Evolutionary conservation across 2,329 filamentous ascomycete species (phyloP).

Genomic region (Nannizziopsis barbatae): DNA sequence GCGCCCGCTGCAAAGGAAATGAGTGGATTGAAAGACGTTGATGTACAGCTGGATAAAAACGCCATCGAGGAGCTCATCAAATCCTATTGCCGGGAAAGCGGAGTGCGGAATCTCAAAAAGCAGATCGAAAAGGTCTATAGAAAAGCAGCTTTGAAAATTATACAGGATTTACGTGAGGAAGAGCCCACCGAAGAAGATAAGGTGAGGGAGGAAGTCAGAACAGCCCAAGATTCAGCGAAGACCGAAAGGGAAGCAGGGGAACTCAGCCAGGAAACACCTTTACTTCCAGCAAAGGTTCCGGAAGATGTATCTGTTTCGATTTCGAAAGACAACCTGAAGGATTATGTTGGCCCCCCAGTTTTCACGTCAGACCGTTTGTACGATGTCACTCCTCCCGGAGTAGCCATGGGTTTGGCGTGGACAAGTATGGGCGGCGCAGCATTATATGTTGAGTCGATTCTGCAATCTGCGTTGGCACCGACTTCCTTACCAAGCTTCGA

Average conservation of each 20-base stretch:
- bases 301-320: conserved; percentile 79
- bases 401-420: conserved; percentile 97
- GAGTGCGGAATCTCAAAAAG: conserved; percentile 96
- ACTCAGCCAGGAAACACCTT: conserved; percentile 3
- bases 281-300: conserved; percentile 60
- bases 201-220: conserved; percentile 75
- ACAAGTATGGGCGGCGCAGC: conserved; percentile 94
- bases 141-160: conserved; percentile 93
- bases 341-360: conserved; percentile 90
- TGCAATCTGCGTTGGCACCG: conserved; percentile 68
- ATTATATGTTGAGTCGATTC: conserved; percentile 91
- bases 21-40: conserved; percentile 77
- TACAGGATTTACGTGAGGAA: conserved; percentile 42
- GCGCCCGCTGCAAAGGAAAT: conserved; percentile 89
- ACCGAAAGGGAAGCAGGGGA: conserved; percentile 16
- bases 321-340: conserved; percentile 78
- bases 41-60: conserved; percentile 74
- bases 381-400: conserved; percentile 82
- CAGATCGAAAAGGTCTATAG: conserved; percentile 99
- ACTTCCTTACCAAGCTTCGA: conserved; percentile 69
- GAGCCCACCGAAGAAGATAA: conserved; percentile 47
- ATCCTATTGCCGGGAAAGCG: conserved; percentile 93
- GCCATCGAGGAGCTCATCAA: conserved; percentile 97
- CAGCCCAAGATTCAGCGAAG: conserved; percentile 54
- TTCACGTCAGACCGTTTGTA: conserved; percentile 95